A percentile compares a stretch with the other conserved stretches of the same genome.
Evolutionary conservation across 1,139 yeast species (phyloP).

Genomic region (Debaryomycetaceae sp.): DNA sequence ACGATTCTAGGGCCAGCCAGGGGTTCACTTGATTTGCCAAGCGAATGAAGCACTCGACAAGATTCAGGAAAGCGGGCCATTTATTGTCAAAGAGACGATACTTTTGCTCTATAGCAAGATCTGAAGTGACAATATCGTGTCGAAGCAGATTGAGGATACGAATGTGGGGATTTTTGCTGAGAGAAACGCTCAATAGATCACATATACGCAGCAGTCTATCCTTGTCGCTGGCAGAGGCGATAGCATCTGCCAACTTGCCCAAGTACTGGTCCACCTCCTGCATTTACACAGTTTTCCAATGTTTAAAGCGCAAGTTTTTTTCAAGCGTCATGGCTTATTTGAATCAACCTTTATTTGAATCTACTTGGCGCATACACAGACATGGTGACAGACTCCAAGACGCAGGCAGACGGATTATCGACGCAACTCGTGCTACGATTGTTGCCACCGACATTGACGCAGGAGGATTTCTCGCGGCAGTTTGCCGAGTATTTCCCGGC

Average conservation of each 20-base stretch:
- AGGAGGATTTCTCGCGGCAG: slow-evolving; percentile 13
- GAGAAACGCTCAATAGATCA: slow-evolving; percentile 5
- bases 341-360: background rate
- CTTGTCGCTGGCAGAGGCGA: slow-evolving; percentile 4
- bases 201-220: slow-evolving; percentile 4
- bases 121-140: slow-evolving; percentile 1
- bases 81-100: slow-evolving; percentile 24
- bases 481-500: slow-evolving; percentile 8
- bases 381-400: background rate
- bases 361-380: background rate
- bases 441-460: slow-evolving; percentile 23
- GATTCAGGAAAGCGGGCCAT: slow-evolving; percentile 42
- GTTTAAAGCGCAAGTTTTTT: no score
- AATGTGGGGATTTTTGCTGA: slow-evolving; percentile 6
- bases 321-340: background rate
- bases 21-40: slow-evolving; percentile 51
- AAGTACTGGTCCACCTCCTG: slow-evolving; percentile 4
- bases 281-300: slow-evolving; percentile 2
- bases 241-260: slow-evolving; percentile 3
- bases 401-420: background rate
- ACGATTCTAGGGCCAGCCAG: slow-evolving; percentile 42
- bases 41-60: slow-evolving; percentile 39
- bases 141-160: slow-evolving; percentile 3
- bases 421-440: slow-evolving; percentile 20
- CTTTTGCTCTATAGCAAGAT: slow-evolving; percentile 5